Evolutionary conservation across 2,329 filamentous ascomycete genomes (phyloP).

Genomic region (Orbilia quercus): DNA sequence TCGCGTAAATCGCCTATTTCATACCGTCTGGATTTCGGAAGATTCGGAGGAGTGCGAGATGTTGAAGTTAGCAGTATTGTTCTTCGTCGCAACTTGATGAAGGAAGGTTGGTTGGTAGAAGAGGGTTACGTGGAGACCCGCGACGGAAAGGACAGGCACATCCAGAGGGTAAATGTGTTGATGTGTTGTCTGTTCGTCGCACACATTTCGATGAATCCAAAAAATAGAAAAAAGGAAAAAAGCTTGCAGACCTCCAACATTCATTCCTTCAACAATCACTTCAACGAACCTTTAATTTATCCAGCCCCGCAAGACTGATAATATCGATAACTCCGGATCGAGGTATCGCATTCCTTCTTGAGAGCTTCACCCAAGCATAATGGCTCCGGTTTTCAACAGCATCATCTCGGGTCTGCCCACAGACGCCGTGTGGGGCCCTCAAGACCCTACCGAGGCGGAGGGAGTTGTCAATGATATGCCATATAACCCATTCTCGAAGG

Average conservation of each 20-base stretch:
- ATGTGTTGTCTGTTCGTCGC: conserved; percentile 56
- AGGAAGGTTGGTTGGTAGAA: conserved; percentile 40
- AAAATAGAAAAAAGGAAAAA: conserved; percentile 34
- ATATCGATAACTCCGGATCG: conserved; percentile 3
- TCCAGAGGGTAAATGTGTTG: conserved; percentile 36
- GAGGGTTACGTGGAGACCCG: conserved; percentile 57
- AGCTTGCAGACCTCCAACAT: conserved; percentile 45
- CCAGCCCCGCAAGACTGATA: conserved; percentile 7
- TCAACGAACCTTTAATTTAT: conserved; percentile 21
- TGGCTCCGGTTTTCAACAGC: conserved; percentile 49
- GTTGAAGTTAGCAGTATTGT: conserved; percentile 5
- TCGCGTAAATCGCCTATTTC: conserved; percentile 18
- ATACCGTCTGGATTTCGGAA: conserved; percentile 27
- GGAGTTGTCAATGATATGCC: conserved; percentile 94
- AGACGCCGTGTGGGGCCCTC: conserved; percentile 78
- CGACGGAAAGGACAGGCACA: conserved; percentile 36
- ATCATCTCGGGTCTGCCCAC: conserved; percentile 42
- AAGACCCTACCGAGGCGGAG: conserved; percentile 74
- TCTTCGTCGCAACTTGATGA: conserved; percentile 20
- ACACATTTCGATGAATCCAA: conserved; percentile 39
- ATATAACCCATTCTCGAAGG: conserved; percentile 97
- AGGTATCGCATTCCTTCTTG: conserved; percentile 11
- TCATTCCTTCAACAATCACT: conserved; percentile 10
- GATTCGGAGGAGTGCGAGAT: conserved; percentile 8
- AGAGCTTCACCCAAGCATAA: conserved; percentile 4